A percentile compares a stretch with the other conserved stretches of the same genome.
Evolutionary conservation across 805 yeast genomes (phyloP).

Genomic region (Lachancea meyersii): DNA sequence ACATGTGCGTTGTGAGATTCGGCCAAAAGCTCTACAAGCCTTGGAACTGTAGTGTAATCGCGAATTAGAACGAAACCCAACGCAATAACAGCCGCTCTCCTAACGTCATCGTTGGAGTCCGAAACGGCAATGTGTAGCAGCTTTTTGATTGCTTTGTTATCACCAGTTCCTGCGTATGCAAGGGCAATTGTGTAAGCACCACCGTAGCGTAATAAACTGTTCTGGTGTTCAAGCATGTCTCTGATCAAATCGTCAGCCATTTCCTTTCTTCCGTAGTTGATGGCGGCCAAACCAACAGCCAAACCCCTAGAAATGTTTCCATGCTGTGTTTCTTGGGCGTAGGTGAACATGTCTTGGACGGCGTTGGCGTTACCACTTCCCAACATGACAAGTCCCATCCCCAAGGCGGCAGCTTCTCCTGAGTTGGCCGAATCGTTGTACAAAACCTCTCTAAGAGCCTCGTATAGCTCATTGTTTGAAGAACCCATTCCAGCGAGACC

Average conservation of each 20-base stretch:
- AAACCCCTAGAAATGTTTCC: conserved; percentile 92
- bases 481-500: conserved; percentile 98
- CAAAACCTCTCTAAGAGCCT: conserved; percentile 73
- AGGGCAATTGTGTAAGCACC: conserved; percentile 91
- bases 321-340: conserved; percentile 93
- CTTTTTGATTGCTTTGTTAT: conserved; percentile 78
- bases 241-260: conserved; percentile 66
- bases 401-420: conserved; percentile 93
- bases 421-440: conserved; percentile 89
- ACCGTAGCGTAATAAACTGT: conserved; percentile 85
- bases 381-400: conserved; percentile 93
- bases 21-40: conserved; percentile 84
- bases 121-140: conserved; percentile 91
- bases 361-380: conserved; percentile 77
- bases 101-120: conserved; percentile 91
- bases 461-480: conserved; percentile 65
- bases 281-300: conserved; percentile 80
- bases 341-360: conserved; percentile 72
- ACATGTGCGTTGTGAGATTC: conserved; percentile 98
- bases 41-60: conserved; percentile 89
- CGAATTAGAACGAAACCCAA: conserved; percentile 87
- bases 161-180: conserved; percentile 96
- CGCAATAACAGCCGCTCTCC: conserved; percentile 91
- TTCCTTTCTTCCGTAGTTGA: conserved; percentile 81
- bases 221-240: conserved; percentile 63